Conservation (phyloP, 192 early-diverging fungal genomes). For the Diversispora epigaea region DNA sequence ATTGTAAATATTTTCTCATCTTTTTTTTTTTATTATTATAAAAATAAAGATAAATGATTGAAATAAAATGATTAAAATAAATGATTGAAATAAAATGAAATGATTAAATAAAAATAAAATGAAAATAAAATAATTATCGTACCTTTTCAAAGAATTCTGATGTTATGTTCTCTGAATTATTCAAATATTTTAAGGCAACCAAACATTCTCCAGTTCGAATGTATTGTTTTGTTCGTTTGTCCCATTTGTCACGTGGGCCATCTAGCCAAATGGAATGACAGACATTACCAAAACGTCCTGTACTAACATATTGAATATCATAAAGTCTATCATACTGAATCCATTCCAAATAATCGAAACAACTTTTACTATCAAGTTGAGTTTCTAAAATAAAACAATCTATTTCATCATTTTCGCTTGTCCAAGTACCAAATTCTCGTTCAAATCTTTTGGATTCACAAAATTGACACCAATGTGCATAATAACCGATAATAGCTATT, state of each 20-base stretch:
- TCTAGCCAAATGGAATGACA: constrained; percentile 24
- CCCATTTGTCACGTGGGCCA: constrained; percentile 8
- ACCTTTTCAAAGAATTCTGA: constrained; percentile 16
- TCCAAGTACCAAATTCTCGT: constrained; percentile 5
- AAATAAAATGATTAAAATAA: not conserved
- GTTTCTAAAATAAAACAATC: constrained; percentile 26
- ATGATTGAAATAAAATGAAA: not conserved
- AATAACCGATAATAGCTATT: not conserved
- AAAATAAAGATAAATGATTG: not conserved
- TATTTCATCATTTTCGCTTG: constrained; percentile 19
- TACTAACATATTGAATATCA: constrained; percentile 9
- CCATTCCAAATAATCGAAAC: constrained; percentile 20
- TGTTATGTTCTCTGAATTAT: constrained; percentile 24
- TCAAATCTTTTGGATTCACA: constrained; percentile 19
- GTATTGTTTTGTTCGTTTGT: not conserved
- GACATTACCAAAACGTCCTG: not conserved
- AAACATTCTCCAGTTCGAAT: not conserved
- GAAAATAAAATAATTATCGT: not conserved
- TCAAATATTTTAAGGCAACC: constrained; percentile 7
- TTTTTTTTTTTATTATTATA: too few species aligned
- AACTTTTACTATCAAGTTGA: constrained; percentile 9
- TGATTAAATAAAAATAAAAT: not conserved
- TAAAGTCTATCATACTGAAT: constrained; percentile 20
- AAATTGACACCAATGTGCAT: constrained; percentile 18
- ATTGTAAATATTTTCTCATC: not conserved